Conservation (phyloP, 164 flowering plant species). For the Vitis labrusca region DNA sequence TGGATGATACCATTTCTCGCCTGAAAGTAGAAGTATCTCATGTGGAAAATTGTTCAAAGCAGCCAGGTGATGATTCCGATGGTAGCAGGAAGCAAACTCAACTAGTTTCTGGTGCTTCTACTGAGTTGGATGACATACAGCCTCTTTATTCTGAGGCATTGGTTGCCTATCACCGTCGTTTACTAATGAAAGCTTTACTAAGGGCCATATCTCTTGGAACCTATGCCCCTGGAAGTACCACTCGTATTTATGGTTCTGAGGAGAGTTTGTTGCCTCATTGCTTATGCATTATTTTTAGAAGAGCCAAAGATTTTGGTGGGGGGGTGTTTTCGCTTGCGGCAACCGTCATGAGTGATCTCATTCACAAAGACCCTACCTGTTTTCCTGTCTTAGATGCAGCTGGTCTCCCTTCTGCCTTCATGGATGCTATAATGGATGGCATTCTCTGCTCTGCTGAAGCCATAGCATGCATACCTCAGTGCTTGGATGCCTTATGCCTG, state of each 20-base stretch:
- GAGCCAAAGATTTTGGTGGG: constrained; percentile 95
- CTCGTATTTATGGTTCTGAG: constrained; percentile 69
- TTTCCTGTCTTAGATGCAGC: constrained; percentile 76
- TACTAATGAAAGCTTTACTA: constrained; percentile 79
- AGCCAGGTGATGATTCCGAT: constrained; percentile 45
- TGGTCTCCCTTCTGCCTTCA: constrained; percentile 77
- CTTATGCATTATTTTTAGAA: constrained; percentile 64
- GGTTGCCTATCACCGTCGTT: constrained; percentile 71
- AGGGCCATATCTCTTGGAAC: constrained; percentile 93
- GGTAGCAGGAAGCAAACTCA: constrained; percentile 36
- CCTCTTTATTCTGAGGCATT: constrained; percentile 78
- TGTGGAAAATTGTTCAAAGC: constrained; percentile 57
- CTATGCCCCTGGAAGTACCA: constrained; percentile 80
- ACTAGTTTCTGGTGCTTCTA: constrained; percentile 29
- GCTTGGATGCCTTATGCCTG: constrained; percentile 90
- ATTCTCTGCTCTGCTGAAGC: constrained; percentile 86
- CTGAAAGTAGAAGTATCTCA: constrained; percentile 71
- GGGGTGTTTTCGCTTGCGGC: constrained; percentile 94
- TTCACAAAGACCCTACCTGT: constrained; percentile 91
- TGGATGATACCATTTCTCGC: constrained; percentile 85
- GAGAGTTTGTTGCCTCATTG: constrained; percentile 84
- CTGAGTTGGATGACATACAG: constrained; percentile 47
- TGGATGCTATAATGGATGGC: constrained; percentile 87
- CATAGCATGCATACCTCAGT: constrained; percentile 85
- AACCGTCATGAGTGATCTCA: constrained; percentile 91